A percentile compares a stretch with the other conserved stretches of the same genome.
Evolutionary conservation across 192 early-diverging fungal genomes (phyloP).

Genomic region (Linnemannia zychae): DNA sequence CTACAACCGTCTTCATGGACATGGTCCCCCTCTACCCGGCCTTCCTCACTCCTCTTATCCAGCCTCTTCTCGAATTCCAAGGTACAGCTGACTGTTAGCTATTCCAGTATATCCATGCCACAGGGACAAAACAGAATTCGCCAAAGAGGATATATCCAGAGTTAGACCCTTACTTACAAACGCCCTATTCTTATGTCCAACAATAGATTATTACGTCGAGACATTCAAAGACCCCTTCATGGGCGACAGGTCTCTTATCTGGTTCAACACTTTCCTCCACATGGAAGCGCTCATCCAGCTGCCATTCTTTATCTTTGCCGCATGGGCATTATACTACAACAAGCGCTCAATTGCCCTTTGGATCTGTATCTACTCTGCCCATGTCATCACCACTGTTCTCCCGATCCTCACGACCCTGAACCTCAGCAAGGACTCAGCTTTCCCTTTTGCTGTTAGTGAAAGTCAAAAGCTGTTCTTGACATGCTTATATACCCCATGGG

Average conservation of each 20-base stretch:
- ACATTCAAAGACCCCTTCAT: slow-evolving; percentile 76
- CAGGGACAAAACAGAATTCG: too few relatives aligned
- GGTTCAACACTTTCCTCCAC: slow-evolving; percentile 76
- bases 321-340: slow-evolving; percentile 67
- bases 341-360: slow-evolving; percentile 56
- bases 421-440: slow-evolving; percentile 61
- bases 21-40: slow-evolving; percentile 65
- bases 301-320: slow-evolving; percentile 78
- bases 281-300: slow-evolving; percentile 75
- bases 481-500: slow-evolving; percentile 75
- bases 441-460: slow-evolving; percentile 49
- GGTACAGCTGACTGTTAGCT: slow-evolving; percentile 14
- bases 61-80: slow-evolving; percentile 33
- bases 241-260: slow-evolving; percentile 58
- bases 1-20: slow-evolving; percentile 74
- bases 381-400: slow-evolving; percentile 79
- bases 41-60: slow-evolving; percentile 48
- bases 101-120: too few relatives aligned
- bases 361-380: slow-evolving; percentile 76
- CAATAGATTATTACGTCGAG: slow-evolving; percentile 58
- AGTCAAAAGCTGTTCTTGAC: slow-evolving; percentile 35
- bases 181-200: not conserved
- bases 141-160: too few relatives aligned
- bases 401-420: slow-evolving; percentile 68
- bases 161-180: not conserved